Percentiles rank a stretch among this genome's conserved stretches.
Evolutionary conservation across 2,329 filamentous ascomycete species (phyloP).

Genomic region (Plectosphaerella plurivora): DNA sequence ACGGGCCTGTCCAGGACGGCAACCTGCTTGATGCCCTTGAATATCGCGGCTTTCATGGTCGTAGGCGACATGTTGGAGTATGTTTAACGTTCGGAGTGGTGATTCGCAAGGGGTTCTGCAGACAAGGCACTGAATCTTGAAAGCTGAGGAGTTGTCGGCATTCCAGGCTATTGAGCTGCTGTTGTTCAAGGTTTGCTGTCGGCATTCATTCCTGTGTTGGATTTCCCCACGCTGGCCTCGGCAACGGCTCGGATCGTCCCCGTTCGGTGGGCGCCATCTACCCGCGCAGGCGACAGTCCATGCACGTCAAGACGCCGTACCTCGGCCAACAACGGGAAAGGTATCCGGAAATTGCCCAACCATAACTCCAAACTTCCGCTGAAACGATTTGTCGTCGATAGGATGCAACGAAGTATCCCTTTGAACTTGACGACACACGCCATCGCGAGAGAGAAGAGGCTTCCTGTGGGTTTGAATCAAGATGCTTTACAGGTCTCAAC

Average conservation of each 20-base stretch:
- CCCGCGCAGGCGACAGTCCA: background rate
- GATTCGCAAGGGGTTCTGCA: background rate
- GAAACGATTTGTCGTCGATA: background rate
- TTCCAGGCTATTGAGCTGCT: background rate
- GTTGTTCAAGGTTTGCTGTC: background rate
- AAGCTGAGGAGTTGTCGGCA: background rate
- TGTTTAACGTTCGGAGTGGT: background rate
- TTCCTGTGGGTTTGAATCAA: background rate
- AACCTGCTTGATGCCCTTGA: constrained; percentile 2
- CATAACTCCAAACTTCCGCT: background rate
- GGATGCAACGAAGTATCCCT: background rate
- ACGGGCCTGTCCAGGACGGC: constrained; percentile 11
- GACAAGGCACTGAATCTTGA: background rate
- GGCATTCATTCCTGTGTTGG: background rate
- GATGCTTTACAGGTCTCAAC: constrained; percentile 12
- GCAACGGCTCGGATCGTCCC: background rate
- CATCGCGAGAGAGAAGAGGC: background rate
- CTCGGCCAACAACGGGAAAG: background rate
- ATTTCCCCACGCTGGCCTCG: background rate
- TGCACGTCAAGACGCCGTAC: background rate
- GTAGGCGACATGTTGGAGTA: background rate
- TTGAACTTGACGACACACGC: background rate
- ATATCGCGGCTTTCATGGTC: background rate
- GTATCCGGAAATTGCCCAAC: background rate
- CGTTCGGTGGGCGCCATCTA: background rate